Conservation (phyloP, 768 basidiomycete genomes). For the Cystobasidium tubakii region DNA sequence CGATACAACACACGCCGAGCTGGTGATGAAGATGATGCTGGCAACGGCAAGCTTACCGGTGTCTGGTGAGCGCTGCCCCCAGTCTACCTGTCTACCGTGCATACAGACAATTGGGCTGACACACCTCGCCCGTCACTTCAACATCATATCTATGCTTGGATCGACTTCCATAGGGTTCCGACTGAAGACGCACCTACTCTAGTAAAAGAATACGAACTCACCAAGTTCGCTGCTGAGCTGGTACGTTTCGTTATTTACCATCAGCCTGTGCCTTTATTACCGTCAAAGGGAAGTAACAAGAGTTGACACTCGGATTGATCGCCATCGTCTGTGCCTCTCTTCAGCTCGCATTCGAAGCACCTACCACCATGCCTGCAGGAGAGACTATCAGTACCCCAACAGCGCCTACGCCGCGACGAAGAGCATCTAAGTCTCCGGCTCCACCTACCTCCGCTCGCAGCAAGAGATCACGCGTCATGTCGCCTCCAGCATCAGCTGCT, state of each 20-base stretch:
- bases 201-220: constrained; percentile 42
- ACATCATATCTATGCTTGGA: background rate
- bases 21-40: constrained; percentile 21
- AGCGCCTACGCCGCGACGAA: constrained; percentile 19
- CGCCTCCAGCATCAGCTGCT: background rate
- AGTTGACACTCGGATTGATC: background rate
- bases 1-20: constrained; percentile 13
- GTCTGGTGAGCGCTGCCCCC: background rate
- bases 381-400: constrained; percentile 16
- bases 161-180: constrained; percentile 39
- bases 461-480: constrained; percentile 26
- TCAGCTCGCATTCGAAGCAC: constrained; percentile 16
- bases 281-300: background rate
- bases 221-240: constrained; percentile 40
- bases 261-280: background rate
- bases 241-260: constrained; percentile 27
- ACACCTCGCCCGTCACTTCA: background rate
- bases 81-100: background rate
- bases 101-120: background rate
- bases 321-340: background rate
- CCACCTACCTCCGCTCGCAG: constrained; percentile 30
- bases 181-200: constrained; percentile 35
- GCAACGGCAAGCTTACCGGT: constrained; percentile 29
- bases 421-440: constrained; percentile 25
- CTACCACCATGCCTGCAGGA: background rate